Percentiles rank a stretch among this genome's conserved stretches.
Evolutionary conservation across 2,329 filamentous ascomycete genomes (phyloP).

Genomic region (Colletotrichum incanum): DNA sequence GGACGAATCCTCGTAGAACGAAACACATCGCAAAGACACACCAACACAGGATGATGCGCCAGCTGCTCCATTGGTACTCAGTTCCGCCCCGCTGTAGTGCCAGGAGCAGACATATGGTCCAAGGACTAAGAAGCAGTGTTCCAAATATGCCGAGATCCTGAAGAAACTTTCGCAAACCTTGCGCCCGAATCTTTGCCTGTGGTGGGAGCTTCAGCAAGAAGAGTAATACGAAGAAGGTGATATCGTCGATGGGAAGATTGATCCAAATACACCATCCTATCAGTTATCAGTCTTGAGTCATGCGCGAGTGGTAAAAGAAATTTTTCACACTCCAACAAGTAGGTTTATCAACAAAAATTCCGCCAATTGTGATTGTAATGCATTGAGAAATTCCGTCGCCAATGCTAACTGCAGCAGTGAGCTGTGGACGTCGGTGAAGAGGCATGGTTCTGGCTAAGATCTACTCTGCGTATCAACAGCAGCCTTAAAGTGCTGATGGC

Average conservation of each 20-base stretch:
- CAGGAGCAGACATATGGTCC: conserved; percentile 12
- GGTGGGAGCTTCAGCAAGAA: conserved; percentile 60
- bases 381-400: conserved; percentile 70
- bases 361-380: conserved; percentile 65
- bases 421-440: conserved; percentile 66
- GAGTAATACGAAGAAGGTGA: conserved; percentile 58
- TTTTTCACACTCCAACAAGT: conserved; percentile 61
- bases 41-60: conserved; percentile 65
- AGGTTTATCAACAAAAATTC: conserved; percentile 63
- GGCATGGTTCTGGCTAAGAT: conserved; percentile 65
- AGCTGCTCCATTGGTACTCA: conserved; percentile 48
- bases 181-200: conserved; percentile 47
- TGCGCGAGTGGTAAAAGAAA: background rate
- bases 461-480: conserved; percentile 51
- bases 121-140: conserved; percentile 9
- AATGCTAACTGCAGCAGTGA: conserved; percentile 68
- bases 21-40: conserved; percentile 65
- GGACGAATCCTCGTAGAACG: conserved; percentile 66
- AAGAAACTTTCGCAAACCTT: conserved; percentile 50
- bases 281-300: background rate
- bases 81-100: conserved; percentile 12
- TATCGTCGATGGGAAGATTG: conserved; percentile 60
- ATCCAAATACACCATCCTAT: conserved; percentile 63
- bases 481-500: no score
- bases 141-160: conserved; percentile 49